A percentile compares a stretch with the other conserved stretches of the same genome.
Conservation (phyloP, 2,329 filamentous ascomycete genomes). For the Beauveria caledonica region DNA sequence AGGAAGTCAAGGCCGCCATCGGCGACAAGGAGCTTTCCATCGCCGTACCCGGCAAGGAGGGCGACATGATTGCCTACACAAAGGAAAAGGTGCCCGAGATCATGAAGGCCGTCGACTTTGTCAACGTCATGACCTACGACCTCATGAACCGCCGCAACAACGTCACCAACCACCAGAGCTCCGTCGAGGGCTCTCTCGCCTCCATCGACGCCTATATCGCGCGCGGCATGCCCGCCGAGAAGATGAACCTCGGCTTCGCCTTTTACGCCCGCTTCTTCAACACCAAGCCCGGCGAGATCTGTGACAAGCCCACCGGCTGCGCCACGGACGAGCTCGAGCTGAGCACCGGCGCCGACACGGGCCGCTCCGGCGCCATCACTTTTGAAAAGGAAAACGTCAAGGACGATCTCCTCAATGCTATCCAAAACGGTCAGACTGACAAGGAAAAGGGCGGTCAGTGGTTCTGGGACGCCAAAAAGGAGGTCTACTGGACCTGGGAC, state of each 20-base stretch:
- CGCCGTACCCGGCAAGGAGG: slow-evolving; percentile 53
- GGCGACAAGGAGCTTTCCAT: slow-evolving; percentile 57
- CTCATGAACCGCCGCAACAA: slow-evolving; percentile 65
- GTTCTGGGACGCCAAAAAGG: slow-evolving; percentile 39
- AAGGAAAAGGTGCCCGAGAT: slow-evolving; percentile 48
- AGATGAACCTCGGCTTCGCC: slow-evolving; percentile 58
- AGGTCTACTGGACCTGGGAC: slow-evolving; percentile 49
- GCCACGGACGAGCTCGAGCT: slow-evolving; percentile 51
- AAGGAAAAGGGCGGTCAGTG: slow-evolving; percentile 45
- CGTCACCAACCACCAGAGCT: slow-evolving; percentile 56
- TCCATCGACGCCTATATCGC: slow-evolving; percentile 51
- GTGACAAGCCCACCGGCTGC: slow-evolving; percentile 46
- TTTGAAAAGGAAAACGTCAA: slow-evolving; percentile 29
- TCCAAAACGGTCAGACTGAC: slow-evolving; percentile 33
- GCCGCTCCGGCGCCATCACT: slow-evolving; percentile 34
- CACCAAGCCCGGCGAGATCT: slow-evolving; percentile 39
- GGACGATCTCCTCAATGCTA: slow-evolving; percentile 32
- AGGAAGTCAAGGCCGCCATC: slow-evolving; percentile 48
- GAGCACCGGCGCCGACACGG: slow-evolving; percentile 49
- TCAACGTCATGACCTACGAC: slow-evolving; percentile 68
- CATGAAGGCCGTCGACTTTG: slow-evolving; percentile 51
- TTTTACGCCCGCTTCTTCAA: slow-evolving; percentile 64
- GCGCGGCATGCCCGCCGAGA: slow-evolving; percentile 44
- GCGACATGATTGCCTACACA: slow-evolving; percentile 63
- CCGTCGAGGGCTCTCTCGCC: slow-evolving; percentile 44